Base-by-base conservation (phyloP, 2,329 filamentous ascomycete species). In the Paecilomyces dactylethromorphus region DNA sequence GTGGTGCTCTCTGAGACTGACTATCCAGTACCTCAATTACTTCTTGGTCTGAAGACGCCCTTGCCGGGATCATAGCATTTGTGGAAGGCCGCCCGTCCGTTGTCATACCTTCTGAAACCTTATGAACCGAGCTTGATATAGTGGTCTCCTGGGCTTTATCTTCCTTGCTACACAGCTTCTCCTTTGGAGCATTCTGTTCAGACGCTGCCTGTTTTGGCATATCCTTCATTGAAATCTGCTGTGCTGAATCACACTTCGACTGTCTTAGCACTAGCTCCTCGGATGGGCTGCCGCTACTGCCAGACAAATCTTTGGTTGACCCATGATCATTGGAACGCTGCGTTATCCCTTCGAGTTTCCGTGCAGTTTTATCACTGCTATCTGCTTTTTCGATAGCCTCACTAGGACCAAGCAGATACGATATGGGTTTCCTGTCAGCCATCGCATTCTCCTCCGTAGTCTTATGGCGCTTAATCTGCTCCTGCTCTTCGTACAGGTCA, bases 401-500 rank as follows among this genome's bases (percentile, higher is more conserved):
- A 0, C 63, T 56, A 7, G 63, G 55, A 0, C 69, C 69, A 8
- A 75, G 63, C 6, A 75, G 64, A 59, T 70, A 73, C 15, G 66
- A 72, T 32, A 75, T 62, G 1, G 68, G 71, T 53, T 63, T 59
- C 55, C 58, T 60, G 49, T 71, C 68, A 32, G 67, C 72, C 65
- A 74, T 66, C 1, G 60, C 53, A 2, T 71, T 73, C 59, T 71
- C 67, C 35, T 74, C 73, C 55, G 71, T 77, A 32, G 76, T 74
- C 15, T 71, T 68, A 45, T 78, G 71, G 3, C 56, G 56, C 3
- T 57, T 63, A 4, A 64, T 55, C 15, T 71, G 68, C 52, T 81
- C 78, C 64, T 89, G 87, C 63, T 84, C 77, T 7, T 77, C 69
- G 58, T 90, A 84, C 18, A 93, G 78, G 0, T 75, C 62, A 55